These are phyloP conservation scores for Dactylellina drechsleri DNA, from an alignment of 2,329 filamentous ascomycete genomes.

Conservation along the genomic window DNA sequence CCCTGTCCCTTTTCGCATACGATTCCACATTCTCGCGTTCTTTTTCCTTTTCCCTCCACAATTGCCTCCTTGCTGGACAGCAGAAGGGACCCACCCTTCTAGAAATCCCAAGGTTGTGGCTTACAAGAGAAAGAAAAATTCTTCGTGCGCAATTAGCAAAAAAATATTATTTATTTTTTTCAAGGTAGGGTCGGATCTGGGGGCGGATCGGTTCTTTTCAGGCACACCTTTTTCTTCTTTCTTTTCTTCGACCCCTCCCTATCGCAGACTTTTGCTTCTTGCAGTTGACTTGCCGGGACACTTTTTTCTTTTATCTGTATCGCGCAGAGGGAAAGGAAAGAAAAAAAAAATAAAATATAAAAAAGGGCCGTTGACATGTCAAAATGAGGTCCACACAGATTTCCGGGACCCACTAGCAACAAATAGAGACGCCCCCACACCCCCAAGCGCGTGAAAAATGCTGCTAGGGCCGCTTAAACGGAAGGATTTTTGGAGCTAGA, in stretches of 20 bases:
- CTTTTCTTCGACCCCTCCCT: slow-evolving; percentile 13
- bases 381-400: slow-evolving; percentile 50
- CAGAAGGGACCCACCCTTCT: slow-evolving; percentile 38
- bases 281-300: slow-evolving; percentile 17
- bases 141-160: slow-evolving; percentile 29
- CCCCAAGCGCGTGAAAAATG: slow-evolving; percentile 8
- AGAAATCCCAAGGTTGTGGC: slow-evolving; percentile 18
- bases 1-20: slow-evolving; percentile 45
- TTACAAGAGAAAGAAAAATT: slow-evolving; percentile 18
- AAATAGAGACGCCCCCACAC: slow-evolving; percentile 16
- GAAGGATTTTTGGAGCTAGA: slow-evolving; percentile 24
- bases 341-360: too few relatives aligned
- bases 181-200: slow-evolving; percentile 32
- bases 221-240: slow-evolving; percentile 17
- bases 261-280: slow-evolving; percentile 51
- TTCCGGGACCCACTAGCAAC: slow-evolving; percentile 33
- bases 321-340: slow-evolving; percentile 36
- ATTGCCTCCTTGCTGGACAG: slow-evolving; percentile 20
- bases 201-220: slow-evolving; percentile 39
- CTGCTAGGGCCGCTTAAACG: slow-evolving; percentile 18
- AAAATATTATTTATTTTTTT: slow-evolving; percentile 24
- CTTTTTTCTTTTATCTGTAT: slow-evolving; percentile 16
- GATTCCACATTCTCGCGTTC: slow-evolving; percentile 52
- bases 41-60: slow-evolving; percentile 50
- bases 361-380: slow-evolving; percentile 53